Conservation (phyloP, 805 yeast genomes). For the Tetrapisispora pingtungensis region DNA sequence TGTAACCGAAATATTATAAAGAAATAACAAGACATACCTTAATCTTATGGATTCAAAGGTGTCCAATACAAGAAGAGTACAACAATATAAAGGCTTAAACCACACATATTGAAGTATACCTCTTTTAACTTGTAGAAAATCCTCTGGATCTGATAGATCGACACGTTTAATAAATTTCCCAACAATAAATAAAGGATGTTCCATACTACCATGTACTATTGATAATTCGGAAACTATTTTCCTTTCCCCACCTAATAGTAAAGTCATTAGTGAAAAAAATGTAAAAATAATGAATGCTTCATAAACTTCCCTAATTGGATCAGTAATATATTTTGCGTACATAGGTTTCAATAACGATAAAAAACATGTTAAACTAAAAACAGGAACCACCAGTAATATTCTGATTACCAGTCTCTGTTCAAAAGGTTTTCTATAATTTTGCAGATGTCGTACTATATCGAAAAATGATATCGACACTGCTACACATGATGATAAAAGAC, state of each 20-base stretch:
- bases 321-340: slow-evolving; percentile 38
- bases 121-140: slow-evolving; percentile 66
- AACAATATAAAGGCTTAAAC: slow-evolving; percentile 78
- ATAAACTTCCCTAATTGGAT: slow-evolving; percentile 78
- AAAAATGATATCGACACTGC: slow-evolving; percentile 34
- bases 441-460: slow-evolving; percentile 44
- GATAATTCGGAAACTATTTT: slow-evolving; percentile 57
- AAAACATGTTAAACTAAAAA: slow-evolving; percentile 67
- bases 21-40: slow-evolving; percentile 39
- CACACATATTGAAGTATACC: slow-evolving; percentile 91
- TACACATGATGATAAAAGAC: slow-evolving; percentile 16
- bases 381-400: slow-evolving; percentile 71
- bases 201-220: slow-evolving; percentile 61
- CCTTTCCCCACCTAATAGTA: slow-evolving; percentile 86
- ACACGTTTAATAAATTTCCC: slow-evolving; percentile 43
- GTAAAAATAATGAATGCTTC: slow-evolving; percentile 96
- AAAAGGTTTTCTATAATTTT: slow-evolving; percentile 77
- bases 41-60: slow-evolving; percentile 39
- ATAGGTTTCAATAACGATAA: slow-evolving; percentile 40
- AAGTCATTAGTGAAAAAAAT: slow-evolving; percentile 73
- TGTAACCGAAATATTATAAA: slow-evolving; percentile 74
- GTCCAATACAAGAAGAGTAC: slow-evolving; percentile 39
- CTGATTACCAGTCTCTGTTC: slow-evolving; percentile 81
- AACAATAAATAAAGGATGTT: slow-evolving; percentile 46
- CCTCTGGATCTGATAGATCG: slow-evolving; percentile 79